Base-by-base conservation (phyloP, 805 yeast species). In the Alloascoidea africana region DNA sequence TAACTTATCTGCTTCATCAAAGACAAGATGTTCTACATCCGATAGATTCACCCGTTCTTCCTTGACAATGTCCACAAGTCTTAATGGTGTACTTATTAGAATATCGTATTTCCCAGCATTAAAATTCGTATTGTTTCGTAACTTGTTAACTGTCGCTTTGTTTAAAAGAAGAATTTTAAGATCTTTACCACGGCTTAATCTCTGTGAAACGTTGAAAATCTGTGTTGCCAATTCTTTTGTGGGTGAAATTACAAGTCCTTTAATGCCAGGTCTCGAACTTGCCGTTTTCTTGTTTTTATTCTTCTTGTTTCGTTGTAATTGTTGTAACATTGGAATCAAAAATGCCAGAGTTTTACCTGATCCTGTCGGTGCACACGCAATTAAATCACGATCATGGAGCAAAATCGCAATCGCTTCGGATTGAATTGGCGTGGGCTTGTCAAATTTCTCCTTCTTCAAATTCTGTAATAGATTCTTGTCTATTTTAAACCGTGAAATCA, bases 291-390 rank as follows among this genome's bases (percentile, higher is more conserved):
- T n/a, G n/a, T n/a, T n/a, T 51, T 47, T 35, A 44, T 51, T 48
- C 41, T 62, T 55, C 39, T 58, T 55, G 36, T 62, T 58, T 16
- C 55, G 47, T 14, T 46, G 45, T 3, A 69, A 54, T 40, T 60
- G 59, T 46, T 83, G 91, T 15, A 91, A 57, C 47, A 89, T 48
- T 3, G 99, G 98, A 14, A 86, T 71, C 40, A 83, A 60, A 52
- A 81, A 91, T 18, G 96, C 94, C 36, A 91, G 63, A 0, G 98
- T 91, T 54, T 91, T 91, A 65, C 98, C 98, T 3, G 96, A 85
- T 48, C 98, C 98, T 1, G 98, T 91, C 35, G 97, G 97, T 0
- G 97, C 96, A 65, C 96, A 84, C 1, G 94, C 94, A 33, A 91
- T 63, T 23, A 91, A 54, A 52, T 89, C 96, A 41, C 94, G 70